phyloP scores from a whole-genome alignment of 306 rosid genomes.

The Pachyrhizus erosus region DNA sequence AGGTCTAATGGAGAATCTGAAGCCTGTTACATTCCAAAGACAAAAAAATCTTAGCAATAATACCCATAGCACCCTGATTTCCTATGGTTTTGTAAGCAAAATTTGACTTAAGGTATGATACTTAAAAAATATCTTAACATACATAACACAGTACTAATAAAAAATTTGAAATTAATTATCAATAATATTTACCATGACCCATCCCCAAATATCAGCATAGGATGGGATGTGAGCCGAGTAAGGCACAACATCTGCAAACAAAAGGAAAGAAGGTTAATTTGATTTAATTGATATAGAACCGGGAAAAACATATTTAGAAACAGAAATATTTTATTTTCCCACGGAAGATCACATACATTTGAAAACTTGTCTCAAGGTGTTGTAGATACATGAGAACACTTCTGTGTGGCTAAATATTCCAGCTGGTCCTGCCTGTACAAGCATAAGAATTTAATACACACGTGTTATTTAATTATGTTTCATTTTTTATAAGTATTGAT shows the following conservation, averaged over 20 bases:
- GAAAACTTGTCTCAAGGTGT: constrained; percentile 89
- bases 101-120: too few relatives aligned
- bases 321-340: background rate
- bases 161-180: background rate
- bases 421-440: constrained; percentile 92
- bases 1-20: constrained; percentile 75
- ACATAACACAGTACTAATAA: constrained; percentile 8
- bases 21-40: constrained; percentile 74
- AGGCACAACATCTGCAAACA: constrained; percentile 88
- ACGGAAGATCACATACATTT: constrained; percentile 63
- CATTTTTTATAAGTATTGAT: background rate
- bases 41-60: too few relatives aligned
- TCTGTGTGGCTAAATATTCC: constrained; percentile 96
- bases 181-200: constrained; percentile 80
- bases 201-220: constrained; percentile 97
- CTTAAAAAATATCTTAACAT: background rate
- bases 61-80: too few relatives aligned
- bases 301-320: background rate
- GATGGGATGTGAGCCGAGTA: constrained; percentile 96
- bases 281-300: background rate
- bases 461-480: constrained; percentile 9
- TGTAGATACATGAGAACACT: constrained; percentile 93
- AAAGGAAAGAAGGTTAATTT: constrained; percentile 20
- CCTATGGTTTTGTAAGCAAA: too few relatives aligned
- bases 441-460: constrained; percentile 8